A percentile compares a stretch with the other conserved stretches of the same genome.
These are phyloP conservation scores for Botryosphaeria agaves DNA, from an alignment of 2,329 filamentous ascomycete genomes.

Conservation along the genomic window DNA sequence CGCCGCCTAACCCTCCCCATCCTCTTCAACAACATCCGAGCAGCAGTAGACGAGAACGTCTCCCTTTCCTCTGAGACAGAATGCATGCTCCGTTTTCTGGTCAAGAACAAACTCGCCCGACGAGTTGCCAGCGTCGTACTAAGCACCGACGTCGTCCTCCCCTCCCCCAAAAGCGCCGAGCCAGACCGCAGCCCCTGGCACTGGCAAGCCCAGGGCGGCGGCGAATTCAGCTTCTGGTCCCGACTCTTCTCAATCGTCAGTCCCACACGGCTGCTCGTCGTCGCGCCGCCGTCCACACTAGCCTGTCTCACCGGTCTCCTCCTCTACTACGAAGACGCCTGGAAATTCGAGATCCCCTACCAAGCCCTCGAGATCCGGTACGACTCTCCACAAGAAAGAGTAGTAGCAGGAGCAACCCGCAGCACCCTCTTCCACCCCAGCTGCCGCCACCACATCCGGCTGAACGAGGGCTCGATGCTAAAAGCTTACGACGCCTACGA, in stretches of 20 bases:
- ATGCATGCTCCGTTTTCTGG: too few relatives aligned
- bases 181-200: too few relatives aligned
- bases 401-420: too few relatives aligned
- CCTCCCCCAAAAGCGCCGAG: too few relatives aligned
- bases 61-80: too few relatives aligned
- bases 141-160: too few relatives aligned
- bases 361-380: slow-evolving; percentile 37
- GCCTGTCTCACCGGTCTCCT: slow-evolving; percentile 37
- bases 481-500: slow-evolving; percentile 54
- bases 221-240: slow-evolving; percentile 41
- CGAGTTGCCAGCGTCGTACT: too few relatives aligned
- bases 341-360: slow-evolving; percentile 45
- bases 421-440: too few relatives aligned
- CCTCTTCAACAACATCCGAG: slow-evolving; percentile 38
- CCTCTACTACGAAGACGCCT: slow-evolving; percentile 37
- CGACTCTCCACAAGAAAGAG: too few relatives aligned
- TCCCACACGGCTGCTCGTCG: slow-evolving; percentile 19
- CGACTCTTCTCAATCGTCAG: slow-evolving; percentile 36
- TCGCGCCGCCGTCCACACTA: slow-evolving; percentile 40
- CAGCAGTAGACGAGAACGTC: slow-evolving; percentile 8
- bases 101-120: too few relatives aligned
- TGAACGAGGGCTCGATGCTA: slow-evolving; percentile 65
- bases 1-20: slow-evolving; percentile 32
- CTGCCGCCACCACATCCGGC: slow-evolving; percentile 36
- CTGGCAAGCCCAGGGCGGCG: too few relatives aligned